These are phyloP conservation scores for Monotropa hypopitys DNA, from an alignment of 179 eudicot genomes.

Conservation along the genomic window DNA sequence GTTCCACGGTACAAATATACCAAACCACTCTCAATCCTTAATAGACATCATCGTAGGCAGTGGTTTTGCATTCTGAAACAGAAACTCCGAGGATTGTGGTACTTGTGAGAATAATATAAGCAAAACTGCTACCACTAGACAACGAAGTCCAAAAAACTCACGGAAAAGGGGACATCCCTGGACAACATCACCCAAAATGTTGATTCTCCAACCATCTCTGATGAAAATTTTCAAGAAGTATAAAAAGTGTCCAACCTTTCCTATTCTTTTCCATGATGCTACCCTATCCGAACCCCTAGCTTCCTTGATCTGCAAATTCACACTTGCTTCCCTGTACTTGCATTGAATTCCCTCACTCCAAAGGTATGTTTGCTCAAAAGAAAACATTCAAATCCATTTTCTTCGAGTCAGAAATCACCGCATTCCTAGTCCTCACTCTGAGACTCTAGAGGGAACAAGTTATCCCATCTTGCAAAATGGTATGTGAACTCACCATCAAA, in stretches of 20 bases:
- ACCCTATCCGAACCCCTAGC: neutral
- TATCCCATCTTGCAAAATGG: neutral
- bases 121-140: too few species aligned
- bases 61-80: neutral
- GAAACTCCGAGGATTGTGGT: neutral
- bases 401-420: neutral
- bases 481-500: neutral
- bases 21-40: neutral
- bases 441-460: neutral
- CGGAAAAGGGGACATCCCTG: neutral
- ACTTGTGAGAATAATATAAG: neutral
- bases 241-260: neutral
- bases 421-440: neutral
- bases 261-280: neutral
- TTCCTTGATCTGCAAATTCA: neutral
- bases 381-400: neutral
- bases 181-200: neutral
- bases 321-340: neutral
- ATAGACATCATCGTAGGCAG: neutral
- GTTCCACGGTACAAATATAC: too few species aligned
- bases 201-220: neutral
- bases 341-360: neutral
- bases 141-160: neutral
- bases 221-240: neutral
- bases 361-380: neutral